Evolutionary conservation across 108 stramenopile species (phyloP), one percentile per base, ranked within the genome.

Genomic region (Nitzschia palea): DNA sequence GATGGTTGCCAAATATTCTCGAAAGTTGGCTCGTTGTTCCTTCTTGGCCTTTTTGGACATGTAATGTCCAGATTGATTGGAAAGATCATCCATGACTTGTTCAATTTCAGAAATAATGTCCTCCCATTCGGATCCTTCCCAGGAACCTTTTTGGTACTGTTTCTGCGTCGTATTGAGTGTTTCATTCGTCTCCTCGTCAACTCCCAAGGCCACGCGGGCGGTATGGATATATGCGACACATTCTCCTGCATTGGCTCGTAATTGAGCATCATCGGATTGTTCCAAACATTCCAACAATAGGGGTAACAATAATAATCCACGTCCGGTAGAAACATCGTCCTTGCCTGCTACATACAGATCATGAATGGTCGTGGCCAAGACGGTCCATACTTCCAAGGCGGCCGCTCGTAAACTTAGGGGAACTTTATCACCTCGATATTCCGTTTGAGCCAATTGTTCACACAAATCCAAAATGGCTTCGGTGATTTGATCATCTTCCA

Each of bases 121-220:
- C 66, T 94, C 93, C 79, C 77, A 91, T 63, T 88, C 82, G 26
- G 82, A 76, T 44, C 90, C 88, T 72, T 91, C 93, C 93, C 93
- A 94, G 1, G 83, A 85, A 42, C 93, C 83, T 57, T 70, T 57
- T 35, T 66, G 63, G 70, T 74, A 93, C 43, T 73, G 65, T 57
- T 31, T 20, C 36, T 83, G 82, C 27, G 85, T 88, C 17, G 73
- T 52, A 63, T 86, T 90, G 36, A 65, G 37, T 1, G 43, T 17
- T 20, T 26, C 22, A 6, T 74, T 62, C 18, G 37, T 76, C 9
- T 74, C 80, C 25, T 71, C 78, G 25, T 64, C 58, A 40, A 80
- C 37, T 1, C 89, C 93, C 57, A 91, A 58, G 28, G 78, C 72
- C 23, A 90, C 67, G 47, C 93, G 71, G 10, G 81, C 77, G 52